Conservation (phyloP, 2,329 filamentous ascomycete species). For the Neonectria punicea region DNA sequence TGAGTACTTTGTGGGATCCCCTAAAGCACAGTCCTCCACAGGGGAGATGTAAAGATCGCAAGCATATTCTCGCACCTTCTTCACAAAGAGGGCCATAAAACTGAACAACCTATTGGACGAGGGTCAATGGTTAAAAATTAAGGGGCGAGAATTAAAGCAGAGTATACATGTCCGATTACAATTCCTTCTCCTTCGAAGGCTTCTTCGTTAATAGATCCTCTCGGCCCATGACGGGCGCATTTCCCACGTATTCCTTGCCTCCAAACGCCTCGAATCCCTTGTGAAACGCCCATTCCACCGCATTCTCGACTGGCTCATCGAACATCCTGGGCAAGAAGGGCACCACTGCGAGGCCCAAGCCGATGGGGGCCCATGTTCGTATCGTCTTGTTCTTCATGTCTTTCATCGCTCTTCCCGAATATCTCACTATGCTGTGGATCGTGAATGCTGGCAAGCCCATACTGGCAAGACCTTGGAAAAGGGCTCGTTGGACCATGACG, state of each 20-base stretch:
- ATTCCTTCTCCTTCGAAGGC: constrained; percentile 57
- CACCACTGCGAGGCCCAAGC: constrained; percentile 80
- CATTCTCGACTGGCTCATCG: constrained; percentile 91
- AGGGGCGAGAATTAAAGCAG: too few relatives aligned
- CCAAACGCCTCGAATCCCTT: constrained; percentile 80
- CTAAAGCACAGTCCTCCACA: constrained; percentile 27
- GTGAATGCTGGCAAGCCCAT: constrained; percentile 97
- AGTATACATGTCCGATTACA: constrained; percentile 41
- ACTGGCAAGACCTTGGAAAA: constrained; percentile 90
- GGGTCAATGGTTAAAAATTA: too few relatives aligned
- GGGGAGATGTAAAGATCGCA: too few relatives aligned
- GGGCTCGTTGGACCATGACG: constrained; percentile 88
- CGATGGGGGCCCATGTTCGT: constrained; percentile 90
- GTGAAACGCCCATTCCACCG: constrained; percentile 91
- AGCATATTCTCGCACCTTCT: too few relatives aligned
- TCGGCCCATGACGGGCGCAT: constrained; percentile 64
- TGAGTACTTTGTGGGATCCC: constrained; percentile 33
- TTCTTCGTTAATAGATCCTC: constrained; percentile 53
- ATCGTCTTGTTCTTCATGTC: constrained; percentile 78
- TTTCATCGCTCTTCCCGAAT: constrained; percentile 89
- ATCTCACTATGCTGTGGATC: constrained; percentile 91
- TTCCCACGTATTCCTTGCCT: constrained; percentile 66
- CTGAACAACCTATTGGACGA: too few relatives aligned
- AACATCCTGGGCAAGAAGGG: constrained; percentile 87
- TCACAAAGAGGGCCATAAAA: too few relatives aligned